phyloP scores from a whole-genome alignment of 345 rosid species.

The Linum usitatissimum region DNA sequence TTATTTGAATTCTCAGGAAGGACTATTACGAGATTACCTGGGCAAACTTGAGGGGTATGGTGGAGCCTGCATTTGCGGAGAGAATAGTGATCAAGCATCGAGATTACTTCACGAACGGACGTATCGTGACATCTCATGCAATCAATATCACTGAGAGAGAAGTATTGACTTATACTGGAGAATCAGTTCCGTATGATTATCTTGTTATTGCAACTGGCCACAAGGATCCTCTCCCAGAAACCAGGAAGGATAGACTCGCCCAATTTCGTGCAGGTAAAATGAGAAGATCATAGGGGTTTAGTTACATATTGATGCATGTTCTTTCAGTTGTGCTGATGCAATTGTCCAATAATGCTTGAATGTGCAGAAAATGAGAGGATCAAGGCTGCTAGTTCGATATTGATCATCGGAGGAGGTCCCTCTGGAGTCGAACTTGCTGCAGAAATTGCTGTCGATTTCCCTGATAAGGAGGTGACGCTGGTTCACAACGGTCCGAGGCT shows the following conservation, averaged over 20 bases:
- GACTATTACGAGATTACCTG: conserved; percentile 86
- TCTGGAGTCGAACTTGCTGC: conserved; percentile 91
- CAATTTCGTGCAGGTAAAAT: conserved; percentile 43
- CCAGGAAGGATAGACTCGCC: conserved; percentile 46
- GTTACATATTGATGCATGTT: background rate
- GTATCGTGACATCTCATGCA: conserved; percentile 48
- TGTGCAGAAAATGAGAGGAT: conserved; percentile 64
- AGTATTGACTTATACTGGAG: conserved; percentile 47
- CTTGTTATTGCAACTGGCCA: conserved; percentile 85
- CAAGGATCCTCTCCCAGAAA: conserved; percentile 36
- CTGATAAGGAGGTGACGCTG: conserved; percentile 60
- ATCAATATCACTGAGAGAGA: conserved; percentile 42
- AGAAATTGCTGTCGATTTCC: conserved; percentile 73
- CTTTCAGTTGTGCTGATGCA: background rate
- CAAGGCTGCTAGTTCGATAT: conserved; percentile 49
- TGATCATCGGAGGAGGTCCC: conserved; percentile 92
- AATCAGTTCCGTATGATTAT: conserved; percentile 43
- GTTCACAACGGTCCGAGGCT: conserved; percentile 74
- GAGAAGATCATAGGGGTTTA: background rate
- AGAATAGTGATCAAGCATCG: conserved; percentile 60
- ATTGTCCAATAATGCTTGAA: conserved; percentile 1
- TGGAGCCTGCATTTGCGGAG: conserved; percentile 68
- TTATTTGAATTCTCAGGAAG: conserved; percentile 40
- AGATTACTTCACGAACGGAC: conserved; percentile 51
- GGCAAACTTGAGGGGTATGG: conserved; percentile 75